phyloP scores from a whole-genome alignment of 352 stramenopile species.

The Thraustotheca clavata region DNA sequence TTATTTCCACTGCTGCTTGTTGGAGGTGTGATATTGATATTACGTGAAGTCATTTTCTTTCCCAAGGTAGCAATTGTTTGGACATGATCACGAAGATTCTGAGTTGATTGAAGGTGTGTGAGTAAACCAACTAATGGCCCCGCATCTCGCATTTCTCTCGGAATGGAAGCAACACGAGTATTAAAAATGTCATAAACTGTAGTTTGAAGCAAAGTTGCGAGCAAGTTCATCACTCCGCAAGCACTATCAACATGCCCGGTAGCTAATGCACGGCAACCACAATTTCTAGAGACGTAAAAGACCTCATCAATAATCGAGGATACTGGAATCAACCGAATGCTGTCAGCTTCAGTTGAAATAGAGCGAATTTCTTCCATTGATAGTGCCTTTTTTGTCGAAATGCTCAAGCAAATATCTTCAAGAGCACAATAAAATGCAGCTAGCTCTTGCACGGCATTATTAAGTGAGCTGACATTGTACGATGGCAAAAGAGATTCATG shows the following conservation, averaged over 20 bases:
- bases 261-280: slow-evolving; percentile 61
- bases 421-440: slow-evolving; percentile 83
- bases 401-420: slow-evolving; percentile 67
- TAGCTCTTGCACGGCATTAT: slow-evolving; percentile 74
- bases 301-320: slow-evolving; percentile 82
- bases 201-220: slow-evolving; percentile 75
- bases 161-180: slow-evolving; percentile 64
- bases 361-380: slow-evolving; percentile 77
- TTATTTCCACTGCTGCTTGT: background rate
- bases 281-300: slow-evolving; percentile 81
- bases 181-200: slow-evolving; percentile 73
- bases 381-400: slow-evolving; percentile 73
- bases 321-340: slow-evolving; percentile 56
- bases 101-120: slow-evolving; percentile 25
- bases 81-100: slow-evolving; percentile 78
- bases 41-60: slow-evolving; percentile 60
- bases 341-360: slow-evolving; percentile 38
- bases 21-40: slow-evolving; percentile 21
- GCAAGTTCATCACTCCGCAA: slow-evolving; percentile 76
- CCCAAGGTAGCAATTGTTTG: slow-evolving; percentile 80
- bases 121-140: slow-evolving; percentile 34
- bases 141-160: slow-evolving; percentile 46
- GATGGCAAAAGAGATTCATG: slow-evolving; percentile 32
- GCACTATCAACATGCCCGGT: slow-evolving; percentile 77
- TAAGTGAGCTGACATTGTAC: slow-evolving; percentile 64